A percentile compares a stretch with the other conserved stretches of the same genome.
Evolutionary conservation across 805 yeast species (phyloP).

Genomic region (Zygosaccharomyces kombuchaensis): DNA sequence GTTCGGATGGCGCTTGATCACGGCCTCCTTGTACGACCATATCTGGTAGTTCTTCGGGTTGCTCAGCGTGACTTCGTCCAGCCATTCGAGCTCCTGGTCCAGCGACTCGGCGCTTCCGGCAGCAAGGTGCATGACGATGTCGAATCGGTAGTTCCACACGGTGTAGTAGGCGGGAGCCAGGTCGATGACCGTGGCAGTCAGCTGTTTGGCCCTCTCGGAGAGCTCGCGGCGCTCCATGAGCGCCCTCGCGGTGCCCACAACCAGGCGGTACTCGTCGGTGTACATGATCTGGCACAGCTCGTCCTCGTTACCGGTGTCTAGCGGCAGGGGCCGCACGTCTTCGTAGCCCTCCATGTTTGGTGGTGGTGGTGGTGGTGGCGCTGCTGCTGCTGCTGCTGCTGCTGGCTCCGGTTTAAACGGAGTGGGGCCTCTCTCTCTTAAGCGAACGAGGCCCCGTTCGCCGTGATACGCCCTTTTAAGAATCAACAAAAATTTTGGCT

Average conservation of each 20-base stretch:
- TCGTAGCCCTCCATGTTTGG: constrained; percentile 32
- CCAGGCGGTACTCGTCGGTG: constrained; percentile 60
- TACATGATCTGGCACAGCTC: constrained; percentile 66
- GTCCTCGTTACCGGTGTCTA: constrained; percentile 38
- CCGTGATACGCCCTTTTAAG: background rate
- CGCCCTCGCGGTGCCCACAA: constrained; percentile 59
- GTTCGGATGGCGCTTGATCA: constrained; percentile 41
- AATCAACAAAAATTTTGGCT: background rate
- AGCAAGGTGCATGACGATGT: constrained; percentile 44
- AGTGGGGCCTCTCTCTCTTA: too few relatives aligned
- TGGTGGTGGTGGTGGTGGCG: too few relatives aligned
- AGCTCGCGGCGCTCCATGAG: constrained; percentile 56
- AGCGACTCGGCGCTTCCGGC: constrained; percentile 15
- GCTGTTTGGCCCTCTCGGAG: constrained; percentile 63
- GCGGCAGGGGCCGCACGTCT: constrained; percentile 42
- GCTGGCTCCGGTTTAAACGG: too few relatives aligned
- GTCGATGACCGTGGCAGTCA: constrained; percentile 61
- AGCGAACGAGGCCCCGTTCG: too few relatives aligned
- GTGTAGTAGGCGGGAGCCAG: constrained; percentile 88
- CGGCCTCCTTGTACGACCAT: constrained; percentile 86
- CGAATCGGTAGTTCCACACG: constrained; percentile 71
- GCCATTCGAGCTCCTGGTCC: constrained; percentile 67
- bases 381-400: too few relatives aligned
- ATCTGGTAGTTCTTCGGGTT: constrained; percentile 92
- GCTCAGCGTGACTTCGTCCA: constrained; percentile 65